Percentiles rank a stretch among this genome's conserved stretches.
Evolutionary conservation across 345 rosid genomes (phyloP).

Genomic region (Erucastrum elatum): DNA sequence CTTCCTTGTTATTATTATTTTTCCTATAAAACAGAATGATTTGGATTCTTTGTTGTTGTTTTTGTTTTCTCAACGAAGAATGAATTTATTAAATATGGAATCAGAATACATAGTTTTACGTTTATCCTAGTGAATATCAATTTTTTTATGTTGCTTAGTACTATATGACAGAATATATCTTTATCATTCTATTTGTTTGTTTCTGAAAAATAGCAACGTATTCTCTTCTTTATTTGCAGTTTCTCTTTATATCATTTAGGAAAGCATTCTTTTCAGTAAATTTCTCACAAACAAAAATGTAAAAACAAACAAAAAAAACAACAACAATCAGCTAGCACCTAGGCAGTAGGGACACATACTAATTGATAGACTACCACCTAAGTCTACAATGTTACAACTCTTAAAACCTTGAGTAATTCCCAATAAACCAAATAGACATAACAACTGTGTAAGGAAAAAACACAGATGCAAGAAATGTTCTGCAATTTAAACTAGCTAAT

Average conservation of each 20-base stretch:
- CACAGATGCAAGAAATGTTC: not conserved
- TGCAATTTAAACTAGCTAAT: not conserved
- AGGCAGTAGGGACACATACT: not conserved
- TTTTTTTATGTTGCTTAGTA: not conserved
- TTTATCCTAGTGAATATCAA: not conserved
- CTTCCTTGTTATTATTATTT: constrained; percentile 13
- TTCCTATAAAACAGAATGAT: constrained; percentile 12
- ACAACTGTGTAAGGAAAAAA: no score
- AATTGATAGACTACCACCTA: not conserved
- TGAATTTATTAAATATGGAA: constrained; percentile 17
- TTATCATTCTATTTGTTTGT: not conserved
- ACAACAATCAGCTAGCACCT: not conserved
- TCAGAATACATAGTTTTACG: constrained; percentile 3
- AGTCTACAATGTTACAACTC: not conserved
- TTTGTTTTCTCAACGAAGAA: constrained; percentile 18
- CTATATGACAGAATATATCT: not conserved
- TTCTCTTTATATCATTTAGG: not conserved
- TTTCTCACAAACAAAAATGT: not conserved
- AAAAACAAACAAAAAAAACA: not conserved
- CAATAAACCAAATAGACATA: not conserved
- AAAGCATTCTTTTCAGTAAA: not conserved
- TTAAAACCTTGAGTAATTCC: not conserved
- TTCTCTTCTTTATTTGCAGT: not conserved
- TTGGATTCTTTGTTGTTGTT: constrained; percentile 35
- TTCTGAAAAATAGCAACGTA: not conserved